These are phyloP conservation scores for Hordeum marinum DNA, from an alignment of 176 grass and related monocot genomes.

Conservation along the genomic window DNA sequence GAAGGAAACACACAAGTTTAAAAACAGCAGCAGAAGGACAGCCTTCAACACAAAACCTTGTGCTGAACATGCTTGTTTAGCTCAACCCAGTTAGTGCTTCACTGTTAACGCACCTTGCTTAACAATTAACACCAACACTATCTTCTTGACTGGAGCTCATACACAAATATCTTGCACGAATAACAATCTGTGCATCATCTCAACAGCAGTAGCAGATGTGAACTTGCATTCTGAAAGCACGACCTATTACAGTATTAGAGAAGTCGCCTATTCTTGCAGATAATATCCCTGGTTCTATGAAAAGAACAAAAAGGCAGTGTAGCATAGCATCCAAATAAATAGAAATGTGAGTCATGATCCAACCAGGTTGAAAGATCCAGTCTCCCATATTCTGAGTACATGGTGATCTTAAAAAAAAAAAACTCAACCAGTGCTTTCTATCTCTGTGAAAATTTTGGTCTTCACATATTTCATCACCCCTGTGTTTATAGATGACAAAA, in stretches of 20 bases:
- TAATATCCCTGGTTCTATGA: neutral
- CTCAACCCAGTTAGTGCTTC: neutral
- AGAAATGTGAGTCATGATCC: neutral
- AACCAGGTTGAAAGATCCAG: neutral
- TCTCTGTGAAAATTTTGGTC: neutral
- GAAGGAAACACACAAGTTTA: too few relatives aligned
- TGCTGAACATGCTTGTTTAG: neutral
- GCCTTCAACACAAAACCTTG: too few relatives aligned
- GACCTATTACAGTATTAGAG: neutral
- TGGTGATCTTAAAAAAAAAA: neutral
- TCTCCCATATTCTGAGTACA: too few relatives aligned
- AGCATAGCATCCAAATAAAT: neutral
- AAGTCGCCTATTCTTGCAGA: neutral
- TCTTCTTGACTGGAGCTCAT: neutral
- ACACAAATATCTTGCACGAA: neutral
- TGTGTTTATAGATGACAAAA: neutral
- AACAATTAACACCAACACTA: neutral
- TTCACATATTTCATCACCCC: neutral
- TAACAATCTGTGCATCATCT: neutral
- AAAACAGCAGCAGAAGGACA: too few relatives aligned
- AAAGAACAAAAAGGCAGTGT: neutral
- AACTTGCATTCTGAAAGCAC: neutral
- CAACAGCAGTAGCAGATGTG: neutral
- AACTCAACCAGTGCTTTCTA: neutral
- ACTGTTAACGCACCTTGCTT: neutral